phyloP scores from a whole-genome alignment of 129 eudicot species.

The Ambrosia trifida region DNA sequence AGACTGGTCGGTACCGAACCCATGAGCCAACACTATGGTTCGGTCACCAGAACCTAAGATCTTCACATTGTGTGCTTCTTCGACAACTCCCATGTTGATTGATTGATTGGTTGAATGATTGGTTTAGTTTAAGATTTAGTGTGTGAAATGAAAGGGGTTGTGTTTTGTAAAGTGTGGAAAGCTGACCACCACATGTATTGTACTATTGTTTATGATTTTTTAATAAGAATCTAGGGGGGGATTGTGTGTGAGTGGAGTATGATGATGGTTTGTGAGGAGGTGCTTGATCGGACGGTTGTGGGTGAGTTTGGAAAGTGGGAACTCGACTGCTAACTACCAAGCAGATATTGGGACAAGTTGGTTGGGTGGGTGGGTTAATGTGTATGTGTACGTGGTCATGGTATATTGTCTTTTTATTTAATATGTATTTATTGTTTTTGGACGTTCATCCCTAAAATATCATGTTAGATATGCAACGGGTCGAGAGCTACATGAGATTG shows the following conservation, averaged over 20 bases:
- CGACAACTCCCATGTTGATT: conserved; percentile 70
- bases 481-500: too few relatives aligned
- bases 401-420: background rate
- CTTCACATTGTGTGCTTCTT: conserved; percentile 86
- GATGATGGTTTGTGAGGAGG: background rate
- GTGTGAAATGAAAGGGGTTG: background rate
- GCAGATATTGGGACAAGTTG: conserved; percentile 11
- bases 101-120: background rate
- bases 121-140: background rate
- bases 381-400: background rate
- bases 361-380: conserved; percentile 12
- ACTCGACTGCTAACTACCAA: background rate
- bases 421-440: background rate
- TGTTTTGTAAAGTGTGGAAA: background rate
- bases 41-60: conserved; percentile 59
- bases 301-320: background rate
- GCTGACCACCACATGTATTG: conserved; percentile 29
- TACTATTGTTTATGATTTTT: background rate
- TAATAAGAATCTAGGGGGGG: background rate
- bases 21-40: conserved; percentile 73
- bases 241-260: background rate
- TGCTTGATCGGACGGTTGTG: conserved; percentile 34
- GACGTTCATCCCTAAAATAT: too few relatives aligned
- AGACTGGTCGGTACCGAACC: conserved; percentile 96
- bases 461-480: too few relatives aligned